These are phyloP conservation scores for Chytridium lagenaria DNA, from an alignment of 371 early-diverging fungal genomes.

Conservation along the genomic window DNA sequence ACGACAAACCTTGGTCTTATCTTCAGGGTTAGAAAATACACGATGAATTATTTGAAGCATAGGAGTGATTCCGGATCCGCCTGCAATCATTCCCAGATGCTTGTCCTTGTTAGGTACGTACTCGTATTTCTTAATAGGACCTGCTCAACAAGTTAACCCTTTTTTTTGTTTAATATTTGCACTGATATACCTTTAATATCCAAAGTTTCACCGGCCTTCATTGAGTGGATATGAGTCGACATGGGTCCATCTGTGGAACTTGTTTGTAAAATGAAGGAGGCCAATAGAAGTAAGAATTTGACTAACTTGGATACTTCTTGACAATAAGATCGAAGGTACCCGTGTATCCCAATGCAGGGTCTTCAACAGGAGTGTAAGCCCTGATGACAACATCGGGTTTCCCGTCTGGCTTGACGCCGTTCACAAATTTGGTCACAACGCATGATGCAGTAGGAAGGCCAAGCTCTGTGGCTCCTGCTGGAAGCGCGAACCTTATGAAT, in stretches of 20 bases:
- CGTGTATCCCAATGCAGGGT: constrained; percentile 69
- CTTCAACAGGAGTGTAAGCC: constrained; percentile 89
- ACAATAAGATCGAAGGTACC: constrained; percentile 82
- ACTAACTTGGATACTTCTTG: constrained; percentile 69
- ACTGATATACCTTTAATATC: constrained; percentile 73
- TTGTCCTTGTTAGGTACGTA: constrained; percentile 76
- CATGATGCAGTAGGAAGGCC: constrained; percentile 83
- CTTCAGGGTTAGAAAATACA: constrained; percentile 82
- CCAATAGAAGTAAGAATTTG: neutral
- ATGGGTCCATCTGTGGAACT: constrained; percentile 63
- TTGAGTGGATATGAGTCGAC: constrained; percentile 75
- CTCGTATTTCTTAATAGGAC: constrained; percentile 85
- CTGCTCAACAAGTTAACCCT: neutral
- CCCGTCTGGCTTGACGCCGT: constrained; percentile 68
- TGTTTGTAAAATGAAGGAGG: neutral
- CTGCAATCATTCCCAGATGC: constrained; percentile 85
- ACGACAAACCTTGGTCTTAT: constrained; percentile 74
- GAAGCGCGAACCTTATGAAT: constrained; percentile 70
- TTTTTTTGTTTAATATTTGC: neutral
- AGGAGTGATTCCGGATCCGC: constrained; percentile 95
- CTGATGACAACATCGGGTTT: constrained; percentile 73
- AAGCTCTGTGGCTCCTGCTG: constrained; percentile 65
- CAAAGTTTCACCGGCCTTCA: constrained; percentile 84
- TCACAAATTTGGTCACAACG: constrained; percentile 72
- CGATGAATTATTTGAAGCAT: constrained; percentile 85